Evolutionary conservation across 805 yeast species (phyloP).

Genomic region (Candida hungchunana): DNA sequence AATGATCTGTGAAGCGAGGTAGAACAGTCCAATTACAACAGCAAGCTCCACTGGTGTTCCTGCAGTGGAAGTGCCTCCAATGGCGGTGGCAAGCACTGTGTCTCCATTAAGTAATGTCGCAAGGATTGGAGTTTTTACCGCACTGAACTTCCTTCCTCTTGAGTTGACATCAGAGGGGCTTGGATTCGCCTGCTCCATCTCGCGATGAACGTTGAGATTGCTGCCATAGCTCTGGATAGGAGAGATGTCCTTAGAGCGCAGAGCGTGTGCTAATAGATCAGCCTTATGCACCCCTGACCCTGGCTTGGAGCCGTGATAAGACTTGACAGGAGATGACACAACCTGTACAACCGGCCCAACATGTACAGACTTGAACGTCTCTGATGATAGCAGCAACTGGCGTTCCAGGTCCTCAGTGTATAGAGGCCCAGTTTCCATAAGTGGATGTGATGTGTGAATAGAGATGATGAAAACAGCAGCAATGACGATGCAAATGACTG

Average conservation of each 20-base stretch:
- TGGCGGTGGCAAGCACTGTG: constrained; percentile 7
- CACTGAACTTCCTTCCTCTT: constrained; percentile 7
- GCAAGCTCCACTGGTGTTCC: constrained; percentile 8
- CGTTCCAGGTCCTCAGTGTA: constrained; percentile 10
- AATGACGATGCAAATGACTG: constrained; percentile 3
- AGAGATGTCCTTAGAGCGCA: constrained; percentile 10
- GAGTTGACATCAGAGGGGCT: neutral
- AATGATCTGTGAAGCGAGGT: constrained; percentile 28
- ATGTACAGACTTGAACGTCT: constrained; percentile 6
- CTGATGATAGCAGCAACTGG: constrained; percentile 12
- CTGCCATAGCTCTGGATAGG: constrained; percentile 8
- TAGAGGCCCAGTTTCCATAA: neutral
- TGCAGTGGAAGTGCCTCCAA: neutral
- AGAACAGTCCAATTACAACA: constrained; percentile 28
- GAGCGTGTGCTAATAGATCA: too few relatives aligned
- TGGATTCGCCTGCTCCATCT: constrained; percentile 1
- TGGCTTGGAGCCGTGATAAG: too few relatives aligned
- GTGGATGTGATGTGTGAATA: constrained; percentile 7
- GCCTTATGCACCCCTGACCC: too few relatives aligned
- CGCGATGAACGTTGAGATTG: neutral
- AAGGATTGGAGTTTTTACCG: constrained; percentile 18
- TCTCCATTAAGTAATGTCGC: constrained; percentile 18
- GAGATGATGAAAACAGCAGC: constrained; percentile 12
- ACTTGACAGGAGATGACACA: constrained; percentile 4
- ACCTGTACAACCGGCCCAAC: constrained; percentile 2